Percentiles rank a stretch among this genome's conserved stretches.
These are phyloP conservation scores for Xylaria scruposa DNA, from an alignment of 495 filamentous ascomycete genomes.

Conservation along the genomic window DNA sequence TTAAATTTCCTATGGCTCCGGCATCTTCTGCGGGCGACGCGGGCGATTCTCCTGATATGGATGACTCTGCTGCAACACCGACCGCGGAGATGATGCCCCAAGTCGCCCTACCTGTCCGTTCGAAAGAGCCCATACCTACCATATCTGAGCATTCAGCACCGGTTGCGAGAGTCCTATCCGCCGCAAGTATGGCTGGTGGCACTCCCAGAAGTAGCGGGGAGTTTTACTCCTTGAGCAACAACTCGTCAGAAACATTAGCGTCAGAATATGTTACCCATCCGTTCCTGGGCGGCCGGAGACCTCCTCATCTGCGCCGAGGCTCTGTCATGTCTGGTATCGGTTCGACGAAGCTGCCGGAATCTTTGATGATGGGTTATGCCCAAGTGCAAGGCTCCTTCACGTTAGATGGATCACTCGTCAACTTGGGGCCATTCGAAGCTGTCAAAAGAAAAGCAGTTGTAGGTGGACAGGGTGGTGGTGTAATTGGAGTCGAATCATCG, in stretches of 20 bases:
- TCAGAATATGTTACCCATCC: slow-evolving; percentile 83
- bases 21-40: slow-evolving; percentile 44
- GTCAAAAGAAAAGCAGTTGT: slow-evolving; percentile 93
- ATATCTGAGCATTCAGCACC: slow-evolving; percentile 64
- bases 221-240: slow-evolving; percentile 91
- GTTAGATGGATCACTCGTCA: slow-evolving; percentile 88
- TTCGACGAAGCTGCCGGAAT: slow-evolving; percentile 64
- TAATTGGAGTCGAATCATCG: slow-evolving; percentile 76
- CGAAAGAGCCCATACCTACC: slow-evolving; percentile 49
- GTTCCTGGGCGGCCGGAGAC: slow-evolving; percentile 47
- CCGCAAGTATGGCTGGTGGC: slow-evolving; percentile 67
- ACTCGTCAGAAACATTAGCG: slow-evolving; percentile 89
- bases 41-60: slow-evolving; percentile 25
- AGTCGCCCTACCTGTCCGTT: slow-evolving; percentile 41
- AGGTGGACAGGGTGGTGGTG: slow-evolving; percentile 83
- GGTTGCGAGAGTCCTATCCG: slow-evolving; percentile 73
- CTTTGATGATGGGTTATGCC: slow-evolving; percentile 96
- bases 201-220: slow-evolving; percentile 90
- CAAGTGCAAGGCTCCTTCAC: slow-evolving; percentile 93
- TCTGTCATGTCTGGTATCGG: slow-evolving; percentile 62
- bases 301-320: slow-evolving; percentile 65
- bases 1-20: slow-evolving; percentile 71
- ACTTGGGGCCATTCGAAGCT: slow-evolving; percentile 89
- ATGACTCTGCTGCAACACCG: slow-evolving; percentile 45
- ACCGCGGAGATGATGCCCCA: slow-evolving; percentile 43